Conservation (phyloP, 2,329 filamentous ascomycete genomes). For the Colletotrichum sp. region DNA sequence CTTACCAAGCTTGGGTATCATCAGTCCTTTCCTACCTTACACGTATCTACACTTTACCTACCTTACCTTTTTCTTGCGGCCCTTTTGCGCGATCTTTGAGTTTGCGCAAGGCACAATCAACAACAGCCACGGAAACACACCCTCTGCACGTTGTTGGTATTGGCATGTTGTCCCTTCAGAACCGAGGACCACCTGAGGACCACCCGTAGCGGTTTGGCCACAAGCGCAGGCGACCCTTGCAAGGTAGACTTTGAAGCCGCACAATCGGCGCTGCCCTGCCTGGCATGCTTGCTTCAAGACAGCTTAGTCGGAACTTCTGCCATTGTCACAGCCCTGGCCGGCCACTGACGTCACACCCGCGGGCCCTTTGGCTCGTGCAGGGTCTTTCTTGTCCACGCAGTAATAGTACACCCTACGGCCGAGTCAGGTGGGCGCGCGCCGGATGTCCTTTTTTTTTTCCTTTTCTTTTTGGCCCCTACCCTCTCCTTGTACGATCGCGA, state of each 20-base stretch:
- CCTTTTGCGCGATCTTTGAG: not conserved
- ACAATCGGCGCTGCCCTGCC: not conserved
- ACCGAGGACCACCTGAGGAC: not conserved
- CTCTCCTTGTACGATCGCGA: not conserved
- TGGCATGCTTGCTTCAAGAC: not conserved
- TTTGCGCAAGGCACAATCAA: not conserved
- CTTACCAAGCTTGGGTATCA: not conserved
- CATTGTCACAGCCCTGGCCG: not conserved
- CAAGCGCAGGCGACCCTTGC: not conserved
- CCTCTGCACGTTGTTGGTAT: not conserved
- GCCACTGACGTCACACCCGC: conserved; percentile 12
- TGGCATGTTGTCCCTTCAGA: not conserved
- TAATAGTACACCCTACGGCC: not conserved
- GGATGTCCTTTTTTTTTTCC: not conserved
- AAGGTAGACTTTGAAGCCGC: no score
- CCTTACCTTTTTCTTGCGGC: not conserved
- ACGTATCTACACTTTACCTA: no score
- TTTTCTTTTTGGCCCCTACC: no score
- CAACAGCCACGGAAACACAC: not conserved
- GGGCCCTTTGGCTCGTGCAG: conserved; percentile 12
- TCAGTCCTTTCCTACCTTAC: not conserved
- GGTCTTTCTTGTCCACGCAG: not conserved
- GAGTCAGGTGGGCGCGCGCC: conserved; percentile 13
- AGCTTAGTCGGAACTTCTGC: not conserved
- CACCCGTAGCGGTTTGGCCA: not conserved